These are phyloP conservation scores for Suillus cothurnatus DNA, from an alignment of 768 basidiomycete species.

Conservation along the genomic window DNA sequence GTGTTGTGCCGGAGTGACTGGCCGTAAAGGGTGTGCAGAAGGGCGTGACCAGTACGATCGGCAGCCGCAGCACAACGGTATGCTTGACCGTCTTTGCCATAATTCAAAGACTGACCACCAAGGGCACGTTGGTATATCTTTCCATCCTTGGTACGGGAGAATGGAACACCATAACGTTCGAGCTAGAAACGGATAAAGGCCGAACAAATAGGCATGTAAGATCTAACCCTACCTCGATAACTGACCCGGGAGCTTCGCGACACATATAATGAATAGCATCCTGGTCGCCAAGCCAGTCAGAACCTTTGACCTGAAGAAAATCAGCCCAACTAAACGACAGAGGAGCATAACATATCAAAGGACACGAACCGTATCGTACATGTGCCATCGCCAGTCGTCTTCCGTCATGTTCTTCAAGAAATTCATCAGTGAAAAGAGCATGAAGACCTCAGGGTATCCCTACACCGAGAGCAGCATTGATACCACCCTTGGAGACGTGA, in stretches of 20 bases:
- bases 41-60: slow-evolving; percentile 97
- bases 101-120: slow-evolving; percentile 96
- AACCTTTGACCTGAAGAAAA: slow-evolving; percentile 84
- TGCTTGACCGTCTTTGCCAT: slow-evolving; percentile 97
- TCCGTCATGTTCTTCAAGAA: slow-evolving; percentile 90
- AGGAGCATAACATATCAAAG: background rate
- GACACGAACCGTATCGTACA: slow-evolving; percentile 86
- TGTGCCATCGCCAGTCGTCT: slow-evolving; percentile 99
- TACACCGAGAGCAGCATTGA: slow-evolving; percentile 96
- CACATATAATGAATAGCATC: slow-evolving; percentile 99
- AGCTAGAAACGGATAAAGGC: slow-evolving; percentile 52
- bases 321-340: slow-evolving; percentile 14
- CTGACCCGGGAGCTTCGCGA: slow-evolving; percentile 91
- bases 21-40: slow-evolving; percentile 98
- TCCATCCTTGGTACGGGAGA: slow-evolving; percentile 97
- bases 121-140: slow-evolving; percentile 99
- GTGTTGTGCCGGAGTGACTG: slow-evolving; percentile 99
- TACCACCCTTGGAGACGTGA: slow-evolving; percentile 69
- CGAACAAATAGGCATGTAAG: background rate
- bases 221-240: slow-evolving; percentile 71
- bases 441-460: slow-evolving; percentile 29
- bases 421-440: slow-evolving; percentile 5
- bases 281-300: slow-evolving; percentile 99
- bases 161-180: slow-evolving; percentile 98
- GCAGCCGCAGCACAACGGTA: slow-evolving; percentile 99